Percentiles rank a stretch among this genome's conserved stretches.
Conservation (phyloP, 2,329 filamentous ascomycete genomes). For the Colletotrichum lini region DNA sequence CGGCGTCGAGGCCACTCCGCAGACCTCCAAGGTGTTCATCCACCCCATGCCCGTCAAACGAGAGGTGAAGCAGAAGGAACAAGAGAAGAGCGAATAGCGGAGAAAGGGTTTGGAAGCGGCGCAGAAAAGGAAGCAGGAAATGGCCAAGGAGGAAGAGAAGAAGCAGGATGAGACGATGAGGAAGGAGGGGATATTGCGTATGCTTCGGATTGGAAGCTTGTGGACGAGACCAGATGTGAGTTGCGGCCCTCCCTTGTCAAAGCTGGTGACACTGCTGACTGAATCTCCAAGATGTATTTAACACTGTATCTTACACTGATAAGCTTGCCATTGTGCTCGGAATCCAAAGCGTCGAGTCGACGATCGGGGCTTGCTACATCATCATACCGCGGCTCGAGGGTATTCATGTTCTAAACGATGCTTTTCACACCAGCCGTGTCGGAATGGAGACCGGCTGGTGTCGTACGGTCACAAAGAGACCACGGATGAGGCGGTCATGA, state of each 20-base stretch:
- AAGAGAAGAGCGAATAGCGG: background rate
- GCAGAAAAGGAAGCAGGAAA: background rate
- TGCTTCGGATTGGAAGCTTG: slow-evolving; percentile 34
- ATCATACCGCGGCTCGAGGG: slow-evolving; percentile 21
- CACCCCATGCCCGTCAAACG: slow-evolving; percentile 15
- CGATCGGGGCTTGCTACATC: slow-evolving; percentile 43
- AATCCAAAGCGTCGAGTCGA: slow-evolving; percentile 7
- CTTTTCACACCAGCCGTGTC: slow-evolving; percentile 47
- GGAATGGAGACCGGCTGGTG: slow-evolving; percentile 46
- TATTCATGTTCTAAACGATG: slow-evolving; percentile 43
- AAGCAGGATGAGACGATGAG: background rate
- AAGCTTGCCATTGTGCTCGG: background rate
- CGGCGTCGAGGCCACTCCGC: background rate
- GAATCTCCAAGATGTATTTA: background rate
- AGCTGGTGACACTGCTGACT: background rate
- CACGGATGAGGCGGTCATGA: slow-evolving; percentile 50
- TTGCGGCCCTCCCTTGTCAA: background rate
- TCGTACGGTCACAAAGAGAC: slow-evolving; percentile 51
- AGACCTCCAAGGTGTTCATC: slow-evolving; percentile 5
- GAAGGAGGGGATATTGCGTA: slow-evolving; percentile 15
- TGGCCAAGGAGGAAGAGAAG: background rate
- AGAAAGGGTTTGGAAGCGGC: background rate
- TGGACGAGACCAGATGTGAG: slow-evolving; percentile 40
- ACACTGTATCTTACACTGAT: background rate
- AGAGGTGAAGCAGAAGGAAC: background rate